Evolutionary conservation across 2,329 filamentous ascomycete genomes (phyloP), one percentile per base, ranked within the genome.

Genomic region (Phyllosticta capitalensis): DNA sequence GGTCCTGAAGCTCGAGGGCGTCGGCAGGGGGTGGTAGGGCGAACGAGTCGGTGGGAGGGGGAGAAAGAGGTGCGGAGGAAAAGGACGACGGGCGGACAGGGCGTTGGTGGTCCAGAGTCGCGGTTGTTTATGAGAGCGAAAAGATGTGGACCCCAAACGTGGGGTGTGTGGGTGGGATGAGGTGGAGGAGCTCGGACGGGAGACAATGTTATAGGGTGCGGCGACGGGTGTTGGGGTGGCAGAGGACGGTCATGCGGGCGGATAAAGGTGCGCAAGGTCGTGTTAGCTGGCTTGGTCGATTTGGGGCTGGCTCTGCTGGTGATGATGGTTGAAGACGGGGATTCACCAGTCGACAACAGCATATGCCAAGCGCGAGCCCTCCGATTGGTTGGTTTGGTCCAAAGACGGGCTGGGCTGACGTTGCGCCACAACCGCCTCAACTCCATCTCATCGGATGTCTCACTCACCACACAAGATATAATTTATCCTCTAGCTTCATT

Each of bases 1-100:
- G 59, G 14, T 53, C 54, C 45, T 53, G 49, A 20, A 60, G 59
- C 54, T 60, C 59, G 53, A 60, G 56, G 14, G 59, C 49, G 22
- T 53, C 54, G 54, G 9, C 55, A 7, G 38, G 38, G n/a, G 38
- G 14, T 5, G 38, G 38, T 3, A 45, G 38, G 38, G 38, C 38
- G n/a, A 45, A 45, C 6, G 4, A n/a, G 56, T 45, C 52, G 38
- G 26, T 7, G 6, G 21, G 22, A 56, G 54, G 48, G 56, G 58
- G 24, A 28, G 49, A 52, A 51, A 45, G 22, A 30, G 58, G 53
- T 14, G 30, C 30, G 30, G 30, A 38, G 30, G 30, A 38, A 38
- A 38, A 38, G 30, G 30, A 38, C 9, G 30, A 12, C 30, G 17
- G 17, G 10, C 30, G 30, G 30, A 38, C 10, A 12, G 30, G 30